Evolutionary conservation across 306 rosid species (phyloP).

Genomic region (Clitoria ternatea): DNA sequence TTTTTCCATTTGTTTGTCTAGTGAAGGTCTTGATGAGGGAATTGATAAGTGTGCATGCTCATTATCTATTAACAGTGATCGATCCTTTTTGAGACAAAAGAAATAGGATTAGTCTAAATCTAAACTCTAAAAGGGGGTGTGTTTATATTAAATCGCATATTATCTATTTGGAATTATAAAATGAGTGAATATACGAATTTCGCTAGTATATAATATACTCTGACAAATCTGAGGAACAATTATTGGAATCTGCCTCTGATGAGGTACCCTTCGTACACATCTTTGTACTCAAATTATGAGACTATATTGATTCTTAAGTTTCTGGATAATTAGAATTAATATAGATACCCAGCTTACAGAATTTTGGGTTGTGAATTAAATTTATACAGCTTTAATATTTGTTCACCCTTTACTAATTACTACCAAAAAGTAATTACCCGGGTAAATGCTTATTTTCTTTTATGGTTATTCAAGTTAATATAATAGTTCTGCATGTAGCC

Average conservation of each 20-base stretch:
- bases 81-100: not conserved
- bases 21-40: not conserved
- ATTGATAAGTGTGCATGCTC: not conserved
- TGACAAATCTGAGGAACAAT: not conserved
- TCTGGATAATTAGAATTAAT: not conserved
- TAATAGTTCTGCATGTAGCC: not conserved
- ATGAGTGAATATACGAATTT: not conserved
- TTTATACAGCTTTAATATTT: not conserved
- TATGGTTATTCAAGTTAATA: not conserved
- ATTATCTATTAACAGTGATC: not conserved
- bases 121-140: no score
- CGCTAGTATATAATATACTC: not conserved
- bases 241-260: not conserved
- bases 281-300: conserved; percentile 9
- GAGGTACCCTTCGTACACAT: conserved; percentile 16
- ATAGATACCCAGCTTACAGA: not conserved
- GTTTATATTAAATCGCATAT: no score
- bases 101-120: no score
- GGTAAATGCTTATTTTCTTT: not conserved
- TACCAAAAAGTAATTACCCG: no score
- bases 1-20: not conserved
- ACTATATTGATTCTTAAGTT: conserved; percentile 4
- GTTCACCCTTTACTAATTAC: not conserved
- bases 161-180: not conserved
- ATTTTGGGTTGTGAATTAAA: not conserved